A percentile compares a stretch with the other conserved stretches of the same genome.
These are phyloP conservation scores for Hymenoscyphus albidus DNA, from an alignment of 2,329 filamentous ascomycete species.

Conservation along the genomic window DNA sequence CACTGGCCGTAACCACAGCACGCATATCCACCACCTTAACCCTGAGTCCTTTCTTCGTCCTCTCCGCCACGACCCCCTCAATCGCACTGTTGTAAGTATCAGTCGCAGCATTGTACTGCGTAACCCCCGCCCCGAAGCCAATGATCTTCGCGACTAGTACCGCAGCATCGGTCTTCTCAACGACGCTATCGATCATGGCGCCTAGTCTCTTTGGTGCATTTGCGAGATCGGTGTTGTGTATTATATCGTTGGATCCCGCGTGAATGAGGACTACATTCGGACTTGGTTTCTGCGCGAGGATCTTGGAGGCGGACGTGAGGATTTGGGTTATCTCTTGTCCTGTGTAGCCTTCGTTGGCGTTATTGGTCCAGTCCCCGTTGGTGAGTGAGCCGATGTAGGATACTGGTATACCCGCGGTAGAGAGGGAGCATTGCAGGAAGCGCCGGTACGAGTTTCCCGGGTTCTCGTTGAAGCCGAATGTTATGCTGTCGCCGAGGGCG, in stretches of 20 bases:
- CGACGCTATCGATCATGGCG: background rate
- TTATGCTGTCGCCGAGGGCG: slow-evolving; percentile 8
- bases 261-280: slow-evolving; percentile 10
- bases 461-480: background rate
- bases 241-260: slow-evolving; percentile 7
- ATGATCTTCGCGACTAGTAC: slow-evolving; percentile 8
- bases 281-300: background rate
- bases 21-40: slow-evolving; percentile 4
- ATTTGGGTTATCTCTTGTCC: slow-evolving; percentile 9
- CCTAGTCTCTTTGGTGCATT: slow-evolving; percentile 2
- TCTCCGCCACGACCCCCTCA: background rate
- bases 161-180: background rate
- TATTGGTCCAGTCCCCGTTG: slow-evolving; percentile 8
- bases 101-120: background rate
- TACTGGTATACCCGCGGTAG: background rate
- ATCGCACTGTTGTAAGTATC: slow-evolving; percentile 2
- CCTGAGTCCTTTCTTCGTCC: background rate
- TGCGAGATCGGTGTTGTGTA: background rate
- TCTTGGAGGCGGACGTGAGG: background rate
- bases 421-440: slow-evolving; percentile 8
- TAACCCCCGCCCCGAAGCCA: background rate
- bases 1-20: background rate
- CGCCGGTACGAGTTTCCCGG: slow-evolving; percentile 5
- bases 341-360: slow-evolving; percentile 7
- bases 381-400: slow-evolving; percentile 1